Evolutionary conservation across 2,329 filamentous ascomycete species (phyloP).

Genomic region (Ceratocystis harringtonii): DNA sequence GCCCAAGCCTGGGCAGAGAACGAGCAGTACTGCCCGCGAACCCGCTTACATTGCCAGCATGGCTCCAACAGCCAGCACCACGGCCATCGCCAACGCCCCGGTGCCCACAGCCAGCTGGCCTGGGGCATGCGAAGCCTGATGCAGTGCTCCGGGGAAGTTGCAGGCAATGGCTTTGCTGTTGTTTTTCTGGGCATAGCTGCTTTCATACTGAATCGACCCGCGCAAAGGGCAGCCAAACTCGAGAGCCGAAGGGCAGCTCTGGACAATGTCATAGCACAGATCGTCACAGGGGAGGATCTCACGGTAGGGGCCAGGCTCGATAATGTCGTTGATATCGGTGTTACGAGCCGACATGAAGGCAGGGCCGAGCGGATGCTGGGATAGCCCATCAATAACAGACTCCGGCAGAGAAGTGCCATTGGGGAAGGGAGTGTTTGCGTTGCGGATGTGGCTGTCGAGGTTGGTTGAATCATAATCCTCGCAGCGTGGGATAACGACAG

Average conservation of each 20-base stretch:
- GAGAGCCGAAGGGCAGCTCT: conserved; percentile 65
- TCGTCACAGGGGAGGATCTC: conserved; percentile 82
- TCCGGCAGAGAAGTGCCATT: conserved; percentile 45
- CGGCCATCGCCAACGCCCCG: background rate
- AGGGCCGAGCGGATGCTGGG: conserved; percentile 22
- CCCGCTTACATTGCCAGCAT: background rate
- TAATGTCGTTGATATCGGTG: conserved; percentile 50
- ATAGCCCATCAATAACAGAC: conserved; percentile 20
- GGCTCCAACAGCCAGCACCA: background rate
- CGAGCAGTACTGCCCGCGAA: background rate
- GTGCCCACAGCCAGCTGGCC: background rate
- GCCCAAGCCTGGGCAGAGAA: background rate
- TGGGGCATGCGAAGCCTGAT: conserved; percentile 10
- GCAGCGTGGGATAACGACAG: conserved; percentile 82
- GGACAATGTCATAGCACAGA: conserved; percentile 72
- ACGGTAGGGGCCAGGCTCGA: conserved; percentile 80
- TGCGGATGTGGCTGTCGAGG: conserved; percentile 39
- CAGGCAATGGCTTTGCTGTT: conserved; percentile 23
- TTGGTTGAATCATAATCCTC: conserved; percentile 55
- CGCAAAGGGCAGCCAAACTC: conserved; percentile 57
- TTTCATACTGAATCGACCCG: conserved; percentile 24
- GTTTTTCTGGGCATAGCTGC: conserved; percentile 25
- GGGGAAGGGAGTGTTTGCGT: conserved; percentile 53
- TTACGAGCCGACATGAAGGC: conserved; percentile 47
- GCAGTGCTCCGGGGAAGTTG: conserved; percentile 22